Evolutionary conservation across 2,329 filamentous ascomycete genomes (phyloP).

Genomic region (Chaetomium globosum): DNA sequence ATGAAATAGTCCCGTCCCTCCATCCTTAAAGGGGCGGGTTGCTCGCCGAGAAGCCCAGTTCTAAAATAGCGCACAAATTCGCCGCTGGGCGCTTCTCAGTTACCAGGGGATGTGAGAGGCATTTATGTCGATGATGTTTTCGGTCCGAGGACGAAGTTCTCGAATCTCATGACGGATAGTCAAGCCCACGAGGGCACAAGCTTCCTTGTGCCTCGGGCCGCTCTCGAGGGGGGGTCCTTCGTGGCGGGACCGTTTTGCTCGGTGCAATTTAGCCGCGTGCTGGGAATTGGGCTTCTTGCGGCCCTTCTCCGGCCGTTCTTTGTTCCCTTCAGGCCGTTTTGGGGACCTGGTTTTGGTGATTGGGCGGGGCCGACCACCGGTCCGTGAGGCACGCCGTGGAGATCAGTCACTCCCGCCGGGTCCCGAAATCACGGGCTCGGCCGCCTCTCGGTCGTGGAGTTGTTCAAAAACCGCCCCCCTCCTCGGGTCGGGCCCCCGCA

Average conservation of each 20-base stretch:
- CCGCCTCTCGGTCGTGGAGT: conserved; percentile 21
- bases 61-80: not conserved
- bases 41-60: not conserved
- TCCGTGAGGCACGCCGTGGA: conserved; percentile 2
- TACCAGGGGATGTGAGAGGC: not conserved
- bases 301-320: conserved; percentile 37
- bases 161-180: not conserved
- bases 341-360: conserved; percentile 15
- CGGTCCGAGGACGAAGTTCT: not conserved
- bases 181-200: not conserved
- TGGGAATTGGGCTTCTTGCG: conserved; percentile 26
- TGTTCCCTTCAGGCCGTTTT: conserved; percentile 2
- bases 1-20: not conserved
- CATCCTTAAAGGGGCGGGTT: not conserved
- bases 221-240: conserved; percentile 8
- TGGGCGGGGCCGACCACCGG: not conserved
- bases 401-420: conserved; percentile 10
- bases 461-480: conserved; percentile 24
- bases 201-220: not conserved
- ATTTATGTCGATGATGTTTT: not conserved
- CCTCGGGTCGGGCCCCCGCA: conserved; percentile 6
- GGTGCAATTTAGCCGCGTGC: conserved; percentile 20
- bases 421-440: conserved; percentile 19
- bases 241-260: conserved; percentile 14
- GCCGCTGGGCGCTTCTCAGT: not conserved